Base-by-base conservation (phyloP, 306 rosid genomes). In the Fagus crenata region DNA sequence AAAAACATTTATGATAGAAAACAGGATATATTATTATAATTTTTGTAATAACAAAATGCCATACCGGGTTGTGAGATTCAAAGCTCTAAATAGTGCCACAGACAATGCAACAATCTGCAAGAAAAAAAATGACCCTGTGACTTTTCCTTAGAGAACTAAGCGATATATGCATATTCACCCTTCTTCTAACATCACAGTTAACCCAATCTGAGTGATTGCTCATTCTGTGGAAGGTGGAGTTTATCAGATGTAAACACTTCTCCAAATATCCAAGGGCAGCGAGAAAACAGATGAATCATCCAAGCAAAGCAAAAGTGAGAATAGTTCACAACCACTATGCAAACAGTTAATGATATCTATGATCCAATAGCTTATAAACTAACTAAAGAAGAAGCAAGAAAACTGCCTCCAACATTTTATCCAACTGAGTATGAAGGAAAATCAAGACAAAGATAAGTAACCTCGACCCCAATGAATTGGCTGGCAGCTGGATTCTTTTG, bases 81-180 rank as follows among this genome's bases (percentile, higher is more conserved):
- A 85, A 74, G 96, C 97, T 86, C 98, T 89, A 71, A 89, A 89
- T 8, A 95, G 85, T 79, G 93, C 93, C 81, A 95, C 97, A 3
- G 93, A 89, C 76, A 95, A 82, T 22, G 97, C 98, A 79, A 93
- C 90, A 85, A 95, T 89, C 97, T 92, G 93, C 89, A 84, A 79
- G 77, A 31, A 71, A 53, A 79, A 70, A 55, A 43, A 32, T 69
- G 15, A 49, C 32, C 64, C 40, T 39, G 36, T 67, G 74, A 77
- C 60, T 72, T 78, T 58, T 77, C 59, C 14, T 53, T 31, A 69
- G n/a, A 80, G 78, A 39, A 77, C 33, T 65, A 46, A 71, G 46
- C 58, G 77, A 64, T 41, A 33, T 40, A 28, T 9, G 73, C 28
- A 63, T 46, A 46, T 49, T 6, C 40, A 51, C 64, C 35, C 64